Base-by-base conservation (phyloP, 345 rosid species). In the Sisymbrium irio region DNA sequence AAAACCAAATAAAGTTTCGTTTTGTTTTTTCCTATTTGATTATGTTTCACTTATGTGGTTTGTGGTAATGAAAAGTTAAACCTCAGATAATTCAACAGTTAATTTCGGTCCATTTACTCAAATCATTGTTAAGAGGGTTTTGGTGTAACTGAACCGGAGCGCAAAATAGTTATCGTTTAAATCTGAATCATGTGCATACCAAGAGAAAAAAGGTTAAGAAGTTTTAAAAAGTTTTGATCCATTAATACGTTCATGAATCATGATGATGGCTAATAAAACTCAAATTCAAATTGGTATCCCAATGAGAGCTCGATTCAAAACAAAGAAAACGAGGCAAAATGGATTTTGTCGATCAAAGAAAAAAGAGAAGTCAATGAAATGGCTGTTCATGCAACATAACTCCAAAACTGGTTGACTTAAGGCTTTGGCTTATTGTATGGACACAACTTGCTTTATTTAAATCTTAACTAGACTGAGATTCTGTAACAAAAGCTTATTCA, bases 361-460 rank as follows among this genome's bases (percentile, higher is more conserved):
- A 40, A 40, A 18, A 6, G 7, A 44, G 9, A 8, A 35, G 59
- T 37, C 60, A 65, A 57, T 39, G 49, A 65, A 42, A 44, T 74
- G 62, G 59, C 46, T 9, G 19, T 59, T 12, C 58, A 11, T 15
- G 27, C 42, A 25, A 13, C 67, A 65, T 12, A 58, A 67, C 62
- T 49, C 67, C 73, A 75, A 67, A 66, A 49, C n/a, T 46, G 51
- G 40, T 37, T 39, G 72, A 74, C 77, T 56, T 35, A 18, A 18
- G 22, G 37, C 14, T 53, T 39, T 45, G 57, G 32, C 17, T 35
- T 73, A 10, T 44, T 20, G 19, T 22, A 56, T 11, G 53, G 19
- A 2, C 10, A 74, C 67, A 60, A 67, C 28, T 66, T 74, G 78
- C 51, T 67, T 28, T 58, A 18, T 6, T 30, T 0, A 46, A 65